phyloP scores from a whole-genome alignment of 2,329 filamentous ascomycete genomes.

The Cercospora sesami region DNA sequence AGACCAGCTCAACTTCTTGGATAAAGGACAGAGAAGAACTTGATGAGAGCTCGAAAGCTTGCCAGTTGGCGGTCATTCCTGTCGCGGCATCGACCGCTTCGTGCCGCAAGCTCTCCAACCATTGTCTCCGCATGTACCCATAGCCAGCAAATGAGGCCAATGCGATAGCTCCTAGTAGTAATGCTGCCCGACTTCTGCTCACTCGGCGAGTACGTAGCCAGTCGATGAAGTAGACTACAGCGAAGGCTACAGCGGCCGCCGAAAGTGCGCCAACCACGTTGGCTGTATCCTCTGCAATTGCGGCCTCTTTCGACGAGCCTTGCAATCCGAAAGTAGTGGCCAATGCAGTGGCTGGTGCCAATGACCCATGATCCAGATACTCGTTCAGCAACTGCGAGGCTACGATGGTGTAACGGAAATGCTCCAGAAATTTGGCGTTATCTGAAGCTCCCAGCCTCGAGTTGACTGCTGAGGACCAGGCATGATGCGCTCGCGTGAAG shows the following conservation, averaged over 20 bases:
- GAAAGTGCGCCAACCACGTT: conserved; percentile 63
- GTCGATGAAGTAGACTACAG: conserved; percentile 66
- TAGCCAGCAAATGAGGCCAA: conserved; percentile 62
- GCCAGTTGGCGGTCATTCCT: conserved; percentile 69
- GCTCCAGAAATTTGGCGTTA: conserved; percentile 82
- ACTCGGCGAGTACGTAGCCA: conserved; percentile 62
- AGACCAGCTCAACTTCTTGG: conserved; percentile 94
- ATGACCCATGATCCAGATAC: conserved; percentile 49
- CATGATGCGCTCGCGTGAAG: conserved; percentile 46
- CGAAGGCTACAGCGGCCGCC: conserved; percentile 63
- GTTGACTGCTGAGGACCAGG: conserved; percentile 62
- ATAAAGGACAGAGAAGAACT: conserved; percentile 77
- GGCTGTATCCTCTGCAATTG: conserved; percentile 45
- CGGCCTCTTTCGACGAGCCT: conserved; percentile 24
- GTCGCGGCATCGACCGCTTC: conserved; percentile 71
- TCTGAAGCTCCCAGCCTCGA: conserved; percentile 73
- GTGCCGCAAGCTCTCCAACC: conserved; percentile 74
- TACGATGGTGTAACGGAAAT: conserved; percentile 90
- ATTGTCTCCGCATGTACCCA: conserved; percentile 73
- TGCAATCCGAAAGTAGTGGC: conserved; percentile 24
- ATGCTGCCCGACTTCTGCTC: conserved; percentile 57
- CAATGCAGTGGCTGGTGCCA: conserved; percentile 36
- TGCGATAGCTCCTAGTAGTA: conserved; percentile 53
- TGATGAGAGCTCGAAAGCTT: conserved; percentile 76
- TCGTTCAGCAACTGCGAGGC: conserved; percentile 84